These are phyloP conservation scores for Saccharomyces hybrid DNA, from an alignment of 1,139 yeast species.

Conservation along the genomic window DNA sequence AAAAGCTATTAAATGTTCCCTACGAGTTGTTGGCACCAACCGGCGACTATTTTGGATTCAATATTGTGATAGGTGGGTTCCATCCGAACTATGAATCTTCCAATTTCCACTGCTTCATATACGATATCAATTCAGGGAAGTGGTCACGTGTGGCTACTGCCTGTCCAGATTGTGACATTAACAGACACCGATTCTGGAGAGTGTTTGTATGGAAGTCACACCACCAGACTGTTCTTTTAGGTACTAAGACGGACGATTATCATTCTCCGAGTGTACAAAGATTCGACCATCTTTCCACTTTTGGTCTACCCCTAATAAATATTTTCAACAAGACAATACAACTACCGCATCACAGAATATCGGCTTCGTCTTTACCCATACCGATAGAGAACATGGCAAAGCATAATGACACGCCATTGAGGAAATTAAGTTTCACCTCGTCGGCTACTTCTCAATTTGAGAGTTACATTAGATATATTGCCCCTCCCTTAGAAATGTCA, in stretches of 20 bases:
- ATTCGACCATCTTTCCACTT: conserved; percentile 49
- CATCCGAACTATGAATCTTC: conserved; percentile 33
- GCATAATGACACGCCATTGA: conserved; percentile 1
- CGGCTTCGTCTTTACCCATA: conserved; percentile 4
- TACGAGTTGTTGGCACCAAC: conserved; percentile 45
- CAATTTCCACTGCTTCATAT: conserved; percentile 51
- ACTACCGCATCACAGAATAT: conserved; percentile 6
- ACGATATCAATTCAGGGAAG: conserved; percentile 52
- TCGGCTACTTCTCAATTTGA: conserved; percentile 39
- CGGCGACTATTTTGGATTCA: conserved; percentile 58
- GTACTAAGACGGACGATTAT: conserved; percentile 40
- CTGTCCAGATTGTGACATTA: conserved; percentile 46
- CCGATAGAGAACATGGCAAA: conserved; percentile 6
- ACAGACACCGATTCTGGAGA: conserved; percentile 56
- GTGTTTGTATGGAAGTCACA: conserved; percentile 71
- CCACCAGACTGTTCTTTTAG: conserved; percentile 55
- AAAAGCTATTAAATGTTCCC: conserved; percentile 16
- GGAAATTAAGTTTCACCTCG: conserved; percentile 12
- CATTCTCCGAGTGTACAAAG: conserved; percentile 49
- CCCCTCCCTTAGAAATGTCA: conserved; percentile 60
- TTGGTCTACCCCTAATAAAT: conserved; percentile 62
- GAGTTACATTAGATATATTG: conserved; percentile 69
- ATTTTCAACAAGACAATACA: conserved; percentile 34
- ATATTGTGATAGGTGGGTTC: conserved; percentile 54
- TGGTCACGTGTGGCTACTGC: conserved; percentile 57